Base-by-base conservation (phyloP, 805 yeast species). In the Vanderwaltozyma yarrowii region DNA sequence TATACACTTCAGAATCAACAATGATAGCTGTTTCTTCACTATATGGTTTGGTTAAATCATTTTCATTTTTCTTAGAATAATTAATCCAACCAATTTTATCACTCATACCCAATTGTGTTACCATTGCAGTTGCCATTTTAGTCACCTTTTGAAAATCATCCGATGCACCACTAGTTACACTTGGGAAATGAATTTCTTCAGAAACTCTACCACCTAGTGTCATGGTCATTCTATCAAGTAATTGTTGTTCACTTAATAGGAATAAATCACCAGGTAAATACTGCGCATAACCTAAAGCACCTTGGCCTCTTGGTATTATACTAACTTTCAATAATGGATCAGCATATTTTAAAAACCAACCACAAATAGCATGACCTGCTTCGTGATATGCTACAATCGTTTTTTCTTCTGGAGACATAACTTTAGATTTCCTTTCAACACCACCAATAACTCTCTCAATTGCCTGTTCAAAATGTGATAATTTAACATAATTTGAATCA, bases 311-410 rank as follows among this genome's bases (percentile, higher is more conserved):
- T 40, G 96, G 96, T 44, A 87, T 84, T 49, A 87, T 87, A 16
- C 94, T 81, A n/a, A 87, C 96, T 61, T 87, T 87, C 42, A 88
- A 73, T 42, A 87, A 66, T 7, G 96, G 96, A 58, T 87, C 95
- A 10, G 96, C 96, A 64, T 66, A 77, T 62, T 78, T 74, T 54
- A 87, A 69, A 56, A 68, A 85, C 96, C 96, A 88, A 17, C 96
- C 96, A 62, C 95, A 83, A 35, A 87, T 80, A 4, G 96, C 96
- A 60, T 87, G 96, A 0, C 96, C 96, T 2, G 96, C 96, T 64
- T 87, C 96, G 61, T 87, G 96, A 57, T 83, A 87, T 0, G 96
- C 95, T 35, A 87, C 95, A 24, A 83, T 74, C 47, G 68, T 75
- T 67, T 85, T 83, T 60, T 88, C 95, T 26, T 80, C 84, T 9